Evolutionary conservation across 192 early-diverging fungal genomes (phyloP), one percentile per base, ranked within the genome.

Genomic region (Rhizoclosmatium sp.): DNA sequence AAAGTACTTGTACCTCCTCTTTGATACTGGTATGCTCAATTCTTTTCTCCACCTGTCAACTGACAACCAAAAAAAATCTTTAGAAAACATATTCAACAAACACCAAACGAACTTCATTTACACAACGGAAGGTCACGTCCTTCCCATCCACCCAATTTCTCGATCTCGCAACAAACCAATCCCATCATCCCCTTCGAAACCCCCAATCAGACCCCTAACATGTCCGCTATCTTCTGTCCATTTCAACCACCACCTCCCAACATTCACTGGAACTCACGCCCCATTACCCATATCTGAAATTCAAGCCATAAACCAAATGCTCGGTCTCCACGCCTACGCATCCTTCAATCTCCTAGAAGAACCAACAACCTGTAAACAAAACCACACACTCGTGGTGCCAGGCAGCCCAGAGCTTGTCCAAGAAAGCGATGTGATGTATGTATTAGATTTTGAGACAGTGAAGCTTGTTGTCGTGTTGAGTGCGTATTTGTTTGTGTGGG

Each of bases 1-100:
- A 65, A 99, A 99, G 80, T 99, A 99, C 78, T 87, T 99, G n/a
- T 99, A 93, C 80, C 81, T 99, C n/a, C 87, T 99, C 41, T 99
- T 98, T 88, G 96, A 96, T 70, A 81, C 84, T 59, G 92, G 93
- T 90, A 41, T 14, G 62, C 31, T 19, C 16, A 2, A 1, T 85
- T 59, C 77, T 21, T 23, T 23, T 45, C 16, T 68, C 44, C 31
- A 31, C 31, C 31, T 31, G 31, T 59, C 21, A 79, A 66, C 21
- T 56, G 62, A 73, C 31, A 39, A 51, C 41, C 16, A 56, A 59
- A 82, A 51, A 39, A 77, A 7, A 9, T 31, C 40, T 45, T 64
- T 86, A 84, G 93, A 94, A 12, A 91, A 97, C 61, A 79, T 85
- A 16, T 81, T 97, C 23, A 95, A 96, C 76, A 51, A 51, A 31